Evolutionary conservation across 2,329 filamentous ascomycete genomes (phyloP).

Genomic region (Phialemoniopsis sp.): DNA sequence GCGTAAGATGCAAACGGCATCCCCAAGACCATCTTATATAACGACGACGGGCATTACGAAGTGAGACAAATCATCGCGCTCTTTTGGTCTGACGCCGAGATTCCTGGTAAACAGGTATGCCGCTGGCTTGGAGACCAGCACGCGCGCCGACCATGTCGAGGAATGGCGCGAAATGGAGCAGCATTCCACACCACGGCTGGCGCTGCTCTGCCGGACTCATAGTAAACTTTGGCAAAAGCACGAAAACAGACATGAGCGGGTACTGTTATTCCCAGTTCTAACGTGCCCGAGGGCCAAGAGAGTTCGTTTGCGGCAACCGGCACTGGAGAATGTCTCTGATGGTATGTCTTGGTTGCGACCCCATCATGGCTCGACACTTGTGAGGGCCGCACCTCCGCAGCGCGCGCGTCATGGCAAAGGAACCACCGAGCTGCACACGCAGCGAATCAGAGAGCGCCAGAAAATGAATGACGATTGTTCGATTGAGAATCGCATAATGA

Average conservation of each 20-base stretch:
- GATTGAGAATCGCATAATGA: no score
- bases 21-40: background rate
- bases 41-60: background rate
- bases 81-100: background rate
- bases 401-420: no score
- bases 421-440: background rate
- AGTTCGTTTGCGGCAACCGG: background rate
- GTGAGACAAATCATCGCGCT: background rate
- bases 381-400: no score
- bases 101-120: background rate
- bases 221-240: constrained; percentile 2
- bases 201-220: background rate
- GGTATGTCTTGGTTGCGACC: no score
- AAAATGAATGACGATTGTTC: background rate
- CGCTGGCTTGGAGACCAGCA: no score
- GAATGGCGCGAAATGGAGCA: constrained; percentile 12
- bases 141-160: background rate
- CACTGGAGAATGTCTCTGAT: no score
- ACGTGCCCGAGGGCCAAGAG: constrained; percentile 1
- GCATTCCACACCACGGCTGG: constrained; percentile 8
- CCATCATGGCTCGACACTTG: no score
- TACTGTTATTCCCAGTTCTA: background rate
- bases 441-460: no score
- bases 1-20: constrained; percentile 1
- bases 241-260: background rate